Evolutionary conservation across 129 eudicot species (phyloP).

Genomic region (Logfia minima): DNA sequence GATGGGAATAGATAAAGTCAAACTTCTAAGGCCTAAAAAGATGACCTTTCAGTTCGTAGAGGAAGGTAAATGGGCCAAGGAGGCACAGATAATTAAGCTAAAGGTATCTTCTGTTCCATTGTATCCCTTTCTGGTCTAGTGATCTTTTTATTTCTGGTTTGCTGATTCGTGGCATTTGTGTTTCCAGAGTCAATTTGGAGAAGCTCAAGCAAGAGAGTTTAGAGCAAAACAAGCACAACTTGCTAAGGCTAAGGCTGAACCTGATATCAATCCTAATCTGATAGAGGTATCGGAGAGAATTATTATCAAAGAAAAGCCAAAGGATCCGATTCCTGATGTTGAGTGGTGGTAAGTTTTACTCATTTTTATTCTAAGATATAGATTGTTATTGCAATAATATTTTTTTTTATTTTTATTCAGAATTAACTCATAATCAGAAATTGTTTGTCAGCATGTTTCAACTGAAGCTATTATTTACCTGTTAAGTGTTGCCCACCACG

Average conservation of each 20-base stretch:
- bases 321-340: slow-evolving; percentile 87
- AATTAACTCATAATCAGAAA: not conserved
- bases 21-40: slow-evolving; percentile 84
- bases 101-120: slow-evolving; percentile 49
- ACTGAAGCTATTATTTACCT: not conserved
- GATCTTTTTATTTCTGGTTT: not conserved
- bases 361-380: not conserved
- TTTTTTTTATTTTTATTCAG: not conserved
- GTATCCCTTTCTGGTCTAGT: slow-evolving; percentile 4
- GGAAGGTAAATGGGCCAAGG: slow-evolving; percentile 99
- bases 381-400: not conserved
- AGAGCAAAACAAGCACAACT: slow-evolving; percentile 87
- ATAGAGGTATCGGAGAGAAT: slow-evolving; percentile 91
- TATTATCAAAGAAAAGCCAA: slow-evolving; percentile 69
- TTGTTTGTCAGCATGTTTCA: not conserved
- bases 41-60: slow-evolving; percentile 96
- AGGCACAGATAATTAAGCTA: slow-evolving; percentile 74
- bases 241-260: slow-evolving; percentile 93
- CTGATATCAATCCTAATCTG: slow-evolving; percentile 89
- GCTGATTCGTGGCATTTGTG: slow-evolving; percentile 3
- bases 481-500: not conserved
- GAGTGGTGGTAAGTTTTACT: slow-evolving; percentile 88
- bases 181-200: slow-evolving; percentile 85
- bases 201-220: slow-evolving; percentile 92
- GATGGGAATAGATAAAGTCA: slow-evolving; percentile 82